Evolutionary conservation across 768 basidiomycete genomes (phyloP).

Genomic region (Lactarius psammicola): DNA sequence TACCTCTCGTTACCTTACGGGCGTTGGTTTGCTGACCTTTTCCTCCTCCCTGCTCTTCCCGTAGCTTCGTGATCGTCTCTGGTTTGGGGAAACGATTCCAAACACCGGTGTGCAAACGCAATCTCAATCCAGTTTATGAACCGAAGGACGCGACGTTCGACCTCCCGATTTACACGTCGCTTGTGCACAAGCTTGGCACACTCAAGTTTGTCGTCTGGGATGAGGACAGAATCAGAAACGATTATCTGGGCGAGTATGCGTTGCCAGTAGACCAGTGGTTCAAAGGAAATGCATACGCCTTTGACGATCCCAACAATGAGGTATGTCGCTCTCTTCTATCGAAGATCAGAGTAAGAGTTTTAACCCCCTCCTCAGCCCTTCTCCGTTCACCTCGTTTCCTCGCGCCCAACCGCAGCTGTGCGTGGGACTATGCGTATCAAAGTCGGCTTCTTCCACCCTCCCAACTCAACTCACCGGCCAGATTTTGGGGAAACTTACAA

Average conservation of each 20-base stretch:
- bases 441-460: not conserved
- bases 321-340: not conserved
- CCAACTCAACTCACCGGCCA: too few relatives aligned
- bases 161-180: not conserved
- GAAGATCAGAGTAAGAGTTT: not conserved
- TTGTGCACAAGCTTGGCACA: not conserved
- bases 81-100: not conserved
- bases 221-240: not conserved
- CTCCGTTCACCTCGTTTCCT: not conserved
- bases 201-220: not conserved
- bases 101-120: constrained; percentile 49
- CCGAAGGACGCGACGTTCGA: not conserved
- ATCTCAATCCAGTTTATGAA: not conserved
- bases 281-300: not conserved
- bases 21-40: not conserved
- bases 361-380: not conserved
- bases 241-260: not conserved
- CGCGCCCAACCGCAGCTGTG: not conserved
- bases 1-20: not conserved
- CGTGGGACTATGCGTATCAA: not conserved
- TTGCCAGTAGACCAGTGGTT: not conserved
- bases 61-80: not conserved
- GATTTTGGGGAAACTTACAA: not conserved
- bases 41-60: not conserved
- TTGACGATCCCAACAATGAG: not conserved